A percentile compares a stretch with the other conserved stretches of the same genome.
These are phyloP conservation scores for Chiua virens DNA, from an alignment of 768 basidiomycete genomes.

Conservation along the genomic window DNA sequence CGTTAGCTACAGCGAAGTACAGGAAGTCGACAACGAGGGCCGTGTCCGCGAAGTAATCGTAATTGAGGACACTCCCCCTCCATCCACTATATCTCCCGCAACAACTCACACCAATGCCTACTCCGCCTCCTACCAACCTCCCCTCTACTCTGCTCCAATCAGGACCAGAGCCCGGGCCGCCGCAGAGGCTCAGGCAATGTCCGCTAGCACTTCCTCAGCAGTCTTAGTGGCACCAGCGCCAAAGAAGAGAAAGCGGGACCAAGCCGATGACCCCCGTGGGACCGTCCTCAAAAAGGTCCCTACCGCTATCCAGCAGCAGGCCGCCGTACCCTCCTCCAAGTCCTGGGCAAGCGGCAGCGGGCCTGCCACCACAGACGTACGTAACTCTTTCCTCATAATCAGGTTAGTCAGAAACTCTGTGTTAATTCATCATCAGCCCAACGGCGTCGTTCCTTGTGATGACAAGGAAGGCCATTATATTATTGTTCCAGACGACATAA, in stretches of 20 bases:
- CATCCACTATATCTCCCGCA: conserved; percentile 71
- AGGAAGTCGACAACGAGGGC: conserved; percentile 81
- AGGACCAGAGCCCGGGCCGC: conserved; percentile 84
- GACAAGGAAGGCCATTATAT: conserved; percentile 99
- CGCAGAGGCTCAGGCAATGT: conserved; percentile 79
- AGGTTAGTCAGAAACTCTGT: conserved; percentile 22
- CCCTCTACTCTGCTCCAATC: conserved; percentile 71
- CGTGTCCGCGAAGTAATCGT: conserved; percentile 84
- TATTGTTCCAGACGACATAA: conserved; percentile 87
- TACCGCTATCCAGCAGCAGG: conserved; percentile 48
- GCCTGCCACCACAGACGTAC: conserved; percentile 65
- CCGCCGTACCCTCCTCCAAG: conserved; percentile 51
- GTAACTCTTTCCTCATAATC: conserved; percentile 31
- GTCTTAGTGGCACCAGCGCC: conserved; percentile 65
- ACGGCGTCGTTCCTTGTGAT: conserved; percentile 75
- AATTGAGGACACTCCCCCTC: conserved; percentile 89
- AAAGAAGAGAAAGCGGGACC: conserved; percentile 85
- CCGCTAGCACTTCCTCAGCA: conserved; percentile 62
- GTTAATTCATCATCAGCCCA: conserved; percentile 48
- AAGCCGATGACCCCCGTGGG: conserved; percentile 70
- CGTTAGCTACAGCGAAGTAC: conserved; percentile 85
- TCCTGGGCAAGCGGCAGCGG: conserved; percentile 69
- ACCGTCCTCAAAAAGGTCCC: conserved; percentile 62
- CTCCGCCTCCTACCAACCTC: conserved; percentile 81
- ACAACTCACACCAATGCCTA: conserved; percentile 67